These are phyloP conservation scores for Euphorbia peplus DNA, from an alignment of 345 rosid genomes.

Conservation along the genomic window DNA sequence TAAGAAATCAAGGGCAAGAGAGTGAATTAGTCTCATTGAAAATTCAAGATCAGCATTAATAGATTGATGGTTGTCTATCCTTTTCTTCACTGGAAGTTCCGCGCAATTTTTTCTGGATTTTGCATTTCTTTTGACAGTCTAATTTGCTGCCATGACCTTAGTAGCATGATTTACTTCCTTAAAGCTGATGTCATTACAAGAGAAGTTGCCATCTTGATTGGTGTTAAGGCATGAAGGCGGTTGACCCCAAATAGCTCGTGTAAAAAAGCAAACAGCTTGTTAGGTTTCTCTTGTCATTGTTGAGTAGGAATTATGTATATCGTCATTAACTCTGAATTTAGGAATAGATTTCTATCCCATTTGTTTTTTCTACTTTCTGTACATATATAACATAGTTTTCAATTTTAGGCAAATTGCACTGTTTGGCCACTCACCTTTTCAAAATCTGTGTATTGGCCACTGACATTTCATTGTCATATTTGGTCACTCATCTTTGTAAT, in stretches of 20 bases:
- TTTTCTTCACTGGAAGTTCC: conserved; percentile 8
- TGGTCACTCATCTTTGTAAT: too few relatives aligned
- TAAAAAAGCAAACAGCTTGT: background rate
- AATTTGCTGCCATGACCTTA: background rate
- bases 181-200: background rate
- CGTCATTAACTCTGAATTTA: background rate
- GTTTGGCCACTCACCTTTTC: too few relatives aligned
- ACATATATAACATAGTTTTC: background rate
- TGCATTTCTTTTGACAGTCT: background rate
- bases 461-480: too few relatives aligned
- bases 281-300: background rate
- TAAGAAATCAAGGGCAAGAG: conserved; percentile 51
- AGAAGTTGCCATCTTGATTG: background rate
- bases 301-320: background rate
- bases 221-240: background rate
- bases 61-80: background rate
- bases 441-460: too few relatives aligned
- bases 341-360: background rate
- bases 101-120: background rate
- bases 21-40: conserved; percentile 73
- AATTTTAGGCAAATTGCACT: background rate
- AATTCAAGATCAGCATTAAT: conserved; percentile 55
- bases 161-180: background rate
- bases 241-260: background rate
- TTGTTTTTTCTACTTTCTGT: background rate